phyloP scores from a whole-genome alignment of 2,329 filamentous ascomycete genomes.

The Beauveria sp. region DNA sequence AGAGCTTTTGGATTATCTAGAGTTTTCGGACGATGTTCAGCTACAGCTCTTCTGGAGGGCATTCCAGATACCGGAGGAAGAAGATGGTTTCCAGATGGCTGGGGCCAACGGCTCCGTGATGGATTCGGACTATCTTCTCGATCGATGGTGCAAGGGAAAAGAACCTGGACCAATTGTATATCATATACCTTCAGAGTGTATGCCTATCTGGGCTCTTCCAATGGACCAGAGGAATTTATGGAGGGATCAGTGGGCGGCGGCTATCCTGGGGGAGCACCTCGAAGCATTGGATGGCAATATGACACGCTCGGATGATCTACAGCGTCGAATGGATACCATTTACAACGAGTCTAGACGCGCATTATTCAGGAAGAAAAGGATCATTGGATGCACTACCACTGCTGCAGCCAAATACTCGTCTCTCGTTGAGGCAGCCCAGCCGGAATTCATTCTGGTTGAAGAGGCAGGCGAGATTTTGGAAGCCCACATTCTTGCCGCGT shows the following conservation, averaged over 20 bases:
- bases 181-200: not conserved
- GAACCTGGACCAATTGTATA: constrained; percentile 29
- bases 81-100: not conserved
- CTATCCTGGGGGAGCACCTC: constrained; percentile 43
- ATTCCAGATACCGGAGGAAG: not conserved
- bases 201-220: constrained; percentile 45
- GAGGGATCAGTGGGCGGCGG: constrained; percentile 33
- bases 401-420: constrained; percentile 55
- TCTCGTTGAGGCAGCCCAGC: constrained; percentile 44
- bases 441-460: constrained; percentile 59
- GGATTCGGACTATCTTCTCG: constrained; percentile 39
- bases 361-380: constrained; percentile 43
- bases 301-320: constrained; percentile 30
- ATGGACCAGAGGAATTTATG: constrained; percentile 27
- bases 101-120: not conserved
- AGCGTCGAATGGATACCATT: not conserved
- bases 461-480: constrained; percentile 70
- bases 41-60: constrained; percentile 3
- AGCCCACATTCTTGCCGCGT: constrained; percentile 51
- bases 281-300: constrained; percentile 30
- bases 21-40: not conserved
- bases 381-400: constrained; percentile 67
- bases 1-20: constrained; percentile 10
- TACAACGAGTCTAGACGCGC: constrained; percentile 21
- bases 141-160: constrained; percentile 42